These are phyloP conservation scores for Fusarium subtropicale DNA, from an alignment of 2,329 filamentous ascomycete genomes.

Conservation along the genomic window DNA sequence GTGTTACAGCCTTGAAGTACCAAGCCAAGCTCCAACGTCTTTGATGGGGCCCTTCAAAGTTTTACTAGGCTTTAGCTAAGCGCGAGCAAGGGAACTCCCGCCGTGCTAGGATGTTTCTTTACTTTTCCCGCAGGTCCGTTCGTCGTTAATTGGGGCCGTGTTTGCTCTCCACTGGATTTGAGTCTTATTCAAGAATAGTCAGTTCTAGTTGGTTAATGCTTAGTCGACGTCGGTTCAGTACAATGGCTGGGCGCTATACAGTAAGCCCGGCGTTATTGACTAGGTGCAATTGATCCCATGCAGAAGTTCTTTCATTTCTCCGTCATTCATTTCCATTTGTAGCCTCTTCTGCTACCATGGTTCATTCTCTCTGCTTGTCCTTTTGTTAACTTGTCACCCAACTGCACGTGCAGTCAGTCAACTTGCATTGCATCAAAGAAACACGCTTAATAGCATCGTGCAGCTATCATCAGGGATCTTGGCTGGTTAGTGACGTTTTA, in stretches of 20 bases:
- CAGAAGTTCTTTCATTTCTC: not conserved
- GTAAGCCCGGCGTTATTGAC: not conserved
- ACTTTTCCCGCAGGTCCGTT: conserved; percentile 10
- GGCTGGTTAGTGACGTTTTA: conserved; percentile 25
- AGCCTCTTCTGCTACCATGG: not conserved
- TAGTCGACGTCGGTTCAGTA: not conserved
- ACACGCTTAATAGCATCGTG: conserved; percentile 10
- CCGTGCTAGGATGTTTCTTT: conserved; percentile 26
- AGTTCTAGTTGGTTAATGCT: conserved; percentile 1
- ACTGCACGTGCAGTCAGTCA: not conserved
- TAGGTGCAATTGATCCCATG: not conserved
- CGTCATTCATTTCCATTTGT: not conserved
- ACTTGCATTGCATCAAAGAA: conserved; percentile 1
- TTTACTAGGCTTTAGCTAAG: conserved; percentile 3
- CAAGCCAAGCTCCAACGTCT: conserved; percentile 3
- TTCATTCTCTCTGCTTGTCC: not conserved
- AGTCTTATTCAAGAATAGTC: not conserved
- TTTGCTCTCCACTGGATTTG: not conserved
- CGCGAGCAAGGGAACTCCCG: conserved; percentile 35
- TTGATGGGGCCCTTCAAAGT: conserved; percentile 17
- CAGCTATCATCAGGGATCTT: conserved; percentile 6
- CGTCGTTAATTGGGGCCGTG: conserved; percentile 5
- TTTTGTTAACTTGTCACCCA: not conserved
- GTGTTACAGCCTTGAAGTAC: not conserved
- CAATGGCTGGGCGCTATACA: not conserved